Evolutionary conservation across 2,329 filamentous ascomycete species (phyloP), one percentile per base, ranked within the genome.

Genomic region (Colletotrichum tropicale): DNA sequence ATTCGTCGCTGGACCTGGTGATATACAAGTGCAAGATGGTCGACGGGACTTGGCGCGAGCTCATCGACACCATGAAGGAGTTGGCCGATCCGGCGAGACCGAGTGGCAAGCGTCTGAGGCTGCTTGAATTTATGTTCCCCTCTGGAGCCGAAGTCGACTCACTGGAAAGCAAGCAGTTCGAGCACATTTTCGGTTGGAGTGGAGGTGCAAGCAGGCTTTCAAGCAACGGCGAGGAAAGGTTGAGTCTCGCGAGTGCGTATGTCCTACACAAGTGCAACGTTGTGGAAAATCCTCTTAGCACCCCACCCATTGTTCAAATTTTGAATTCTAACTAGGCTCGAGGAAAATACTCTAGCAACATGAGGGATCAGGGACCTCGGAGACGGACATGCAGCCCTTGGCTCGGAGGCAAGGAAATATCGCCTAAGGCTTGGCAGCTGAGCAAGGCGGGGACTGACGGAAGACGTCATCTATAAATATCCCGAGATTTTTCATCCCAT

Each of bases 351-450:
- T n/a, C 18, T 0, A n/a, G 38, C 38, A 48, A 48, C 18, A 48
- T 6, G 5, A 4, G 38, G 9, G 1, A 48, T 48, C 38, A n/a
- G 5, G 38, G 9, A n/a, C 18, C 3, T n/a, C 38, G 18, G 38
- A 48, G 18, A 48, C 38, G 38, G 5, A 48, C 43, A 52, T 13
- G n/a, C n/a, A 13, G 3, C n/a, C 43, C 43, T 52, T 52, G 1
- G 43, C 3, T 21, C 43, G 43, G 43, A 52, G 43, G 4, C 43
- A 52, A 52, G 43, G 6, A 21, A 52, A 52, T 52, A 52, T 52
- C 43, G 43, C 43, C 43, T 52, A 52, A 13, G 43, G 43, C 43
- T 52, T 52, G 43, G 43, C 43, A 52, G 43, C 43, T 52, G 43
- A 52, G 43, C 43, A 12, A 52, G 43, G 43, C 18, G 43, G 43